These are phyloP conservation scores for Suillus paluster DNA, from an alignment of 768 basidiomycete species.

Conservation along the genomic window DNA sequence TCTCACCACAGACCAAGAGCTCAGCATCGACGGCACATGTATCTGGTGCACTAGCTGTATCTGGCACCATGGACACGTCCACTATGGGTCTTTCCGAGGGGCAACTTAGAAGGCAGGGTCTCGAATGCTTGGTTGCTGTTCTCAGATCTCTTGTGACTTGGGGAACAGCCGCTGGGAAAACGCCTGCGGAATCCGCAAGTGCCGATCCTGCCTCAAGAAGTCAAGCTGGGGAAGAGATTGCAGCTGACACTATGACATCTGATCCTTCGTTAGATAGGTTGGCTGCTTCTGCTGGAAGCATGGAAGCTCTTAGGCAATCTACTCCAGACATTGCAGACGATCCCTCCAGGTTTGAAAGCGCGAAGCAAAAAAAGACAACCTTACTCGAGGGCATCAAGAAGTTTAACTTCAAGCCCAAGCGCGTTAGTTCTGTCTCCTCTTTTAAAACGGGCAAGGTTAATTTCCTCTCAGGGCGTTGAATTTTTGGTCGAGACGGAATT, in stretches of 20 bases:
- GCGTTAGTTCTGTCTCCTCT: constrained; percentile 51
- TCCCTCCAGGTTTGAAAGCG: constrained; percentile 90
- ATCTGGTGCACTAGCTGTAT: constrained; percentile 65
- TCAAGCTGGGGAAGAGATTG: constrained; percentile 55
- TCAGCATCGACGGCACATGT: constrained; percentile 53
- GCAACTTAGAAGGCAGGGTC: constrained; percentile 86
- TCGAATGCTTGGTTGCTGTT: constrained; percentile 92
- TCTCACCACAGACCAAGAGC: constrained; percentile 48
- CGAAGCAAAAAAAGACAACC: constrained; percentile 95
- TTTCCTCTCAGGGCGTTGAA: constrained; percentile 70
- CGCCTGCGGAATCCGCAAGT: constrained; percentile 41
- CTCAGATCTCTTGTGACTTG: constrained; percentile 90
- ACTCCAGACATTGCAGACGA: constrained; percentile 90
- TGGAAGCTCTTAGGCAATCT: constrained; percentile 62
- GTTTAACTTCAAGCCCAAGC: constrained; percentile 99
- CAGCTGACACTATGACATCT: constrained; percentile 54
- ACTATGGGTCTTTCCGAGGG: constrained; percentile 75
- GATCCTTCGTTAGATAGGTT: constrained; percentile 63
- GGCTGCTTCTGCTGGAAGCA: constrained; percentile 48
- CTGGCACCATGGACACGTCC: constrained; percentile 71
- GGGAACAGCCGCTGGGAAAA: constrained; percentile 63
- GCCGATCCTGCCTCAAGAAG: constrained; percentile 49
- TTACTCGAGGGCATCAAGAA: constrained; percentile 94
- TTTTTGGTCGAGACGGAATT: constrained; percentile 90
- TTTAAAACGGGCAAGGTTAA: not conserved